These are phyloP conservation scores for Steccherinum ochraceum DNA, from an alignment of 768 basidiomycete genomes.

Conservation along the genomic window DNA sequence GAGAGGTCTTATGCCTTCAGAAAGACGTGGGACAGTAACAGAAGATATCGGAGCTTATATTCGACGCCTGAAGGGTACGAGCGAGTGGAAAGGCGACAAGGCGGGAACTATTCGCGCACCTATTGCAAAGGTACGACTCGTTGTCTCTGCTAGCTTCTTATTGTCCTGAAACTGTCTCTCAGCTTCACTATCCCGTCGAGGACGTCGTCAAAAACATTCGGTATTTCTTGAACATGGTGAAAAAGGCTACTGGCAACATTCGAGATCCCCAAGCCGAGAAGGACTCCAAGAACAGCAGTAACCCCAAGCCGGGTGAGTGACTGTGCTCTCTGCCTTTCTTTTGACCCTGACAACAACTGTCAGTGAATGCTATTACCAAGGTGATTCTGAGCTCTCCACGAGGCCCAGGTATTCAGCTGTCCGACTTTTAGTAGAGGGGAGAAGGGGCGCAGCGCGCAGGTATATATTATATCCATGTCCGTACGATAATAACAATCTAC, in stretches of 20 bases:
- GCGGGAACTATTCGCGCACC: constrained; percentile 78
- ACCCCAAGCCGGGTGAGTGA: constrained; percentile 36
- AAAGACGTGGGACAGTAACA: constrained; percentile 89
- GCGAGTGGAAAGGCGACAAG: constrained; percentile 93
- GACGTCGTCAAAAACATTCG: constrained; percentile 77
- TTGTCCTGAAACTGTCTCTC: not conserved
- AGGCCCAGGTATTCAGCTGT: constrained; percentile 86
- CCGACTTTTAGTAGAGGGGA: constrained; percentile 76
- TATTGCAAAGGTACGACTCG: constrained; percentile 59
- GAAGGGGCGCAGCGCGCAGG: constrained; percentile 1
- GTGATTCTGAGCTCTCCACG: constrained; percentile 81
- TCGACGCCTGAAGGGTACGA: constrained; percentile 67
- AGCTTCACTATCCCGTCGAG: constrained; percentile 70
- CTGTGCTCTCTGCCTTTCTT: not conserved
- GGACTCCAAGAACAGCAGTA: constrained; percentile 27
- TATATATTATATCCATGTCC: not conserved
- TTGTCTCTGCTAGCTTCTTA: constrained; percentile 1
- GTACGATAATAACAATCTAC: not conserved
- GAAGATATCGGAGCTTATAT: constrained; percentile 84
- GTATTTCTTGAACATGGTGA: constrained; percentile 70
- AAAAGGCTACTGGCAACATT: constrained; percentile 65
- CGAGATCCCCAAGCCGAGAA: constrained; percentile 42
- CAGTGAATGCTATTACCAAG: constrained; percentile 72
- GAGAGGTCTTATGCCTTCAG: constrained; percentile 92
- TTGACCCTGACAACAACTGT: not conserved